These are phyloP conservation scores for Jamesozyma spencerorum DNA, from an alignment of 805 yeast genomes.

Conservation along the genomic window DNA sequence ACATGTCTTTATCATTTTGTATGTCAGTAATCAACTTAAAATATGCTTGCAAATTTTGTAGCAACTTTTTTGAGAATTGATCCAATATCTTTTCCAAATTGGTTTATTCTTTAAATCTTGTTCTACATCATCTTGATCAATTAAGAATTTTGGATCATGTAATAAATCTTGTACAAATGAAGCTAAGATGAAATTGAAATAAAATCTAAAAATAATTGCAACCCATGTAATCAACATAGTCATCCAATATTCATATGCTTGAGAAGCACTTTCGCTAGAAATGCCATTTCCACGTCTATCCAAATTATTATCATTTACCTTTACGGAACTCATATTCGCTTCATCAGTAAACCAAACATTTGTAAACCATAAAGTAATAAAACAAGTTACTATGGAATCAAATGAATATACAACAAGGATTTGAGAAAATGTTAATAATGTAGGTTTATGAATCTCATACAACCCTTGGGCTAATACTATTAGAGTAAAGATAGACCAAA, in stretches of 20 bases:
- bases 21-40: constrained; percentile 5
- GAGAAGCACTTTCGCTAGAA: constrained; percentile 55
- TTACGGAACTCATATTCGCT: constrained; percentile 18
- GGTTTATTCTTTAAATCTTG: constrained; percentile 29
- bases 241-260: constrained; percentile 46
- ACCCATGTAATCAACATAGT: constrained; percentile 43
- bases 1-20: no score
- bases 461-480: constrained; percentile 59
- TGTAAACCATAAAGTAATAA: constrained; percentile 68
- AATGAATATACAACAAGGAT: constrained; percentile 52
- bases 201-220: constrained; percentile 43
- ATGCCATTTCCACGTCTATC: constrained; percentile 13
- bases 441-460: constrained; percentile 41
- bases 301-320: constrained; percentile 1
- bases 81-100: constrained; percentile 23
- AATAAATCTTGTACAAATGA: constrained; percentile 53
- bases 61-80: constrained; percentile 25
- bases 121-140: constrained; percentile 32
- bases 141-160: constrained; percentile 36
- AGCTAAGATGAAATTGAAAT: constrained; percentile 49
- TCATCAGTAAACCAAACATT: constrained; percentile 61
- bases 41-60: constrained; percentile 24
- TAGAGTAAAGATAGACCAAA: constrained; percentile 51
- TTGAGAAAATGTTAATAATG: constrained; percentile 51
- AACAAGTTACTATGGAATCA: constrained; percentile 58